phyloP scores from a whole-genome alignment of 2,329 filamentous ascomycete species.

The Hortaea werneckii region DNA sequence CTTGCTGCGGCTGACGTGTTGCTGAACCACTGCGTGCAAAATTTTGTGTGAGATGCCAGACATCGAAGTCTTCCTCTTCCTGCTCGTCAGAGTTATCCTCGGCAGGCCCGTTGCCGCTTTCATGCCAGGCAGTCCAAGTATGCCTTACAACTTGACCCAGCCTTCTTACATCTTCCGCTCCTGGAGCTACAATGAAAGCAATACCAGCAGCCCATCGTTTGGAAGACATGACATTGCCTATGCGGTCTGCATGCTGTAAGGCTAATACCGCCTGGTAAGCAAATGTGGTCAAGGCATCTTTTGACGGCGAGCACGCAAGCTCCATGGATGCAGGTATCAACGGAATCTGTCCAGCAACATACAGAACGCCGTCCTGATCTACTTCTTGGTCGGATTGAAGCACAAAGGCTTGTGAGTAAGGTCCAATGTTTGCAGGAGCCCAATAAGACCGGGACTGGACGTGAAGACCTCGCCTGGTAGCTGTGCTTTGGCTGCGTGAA shows the following conservation, averaged over 20 bases:
- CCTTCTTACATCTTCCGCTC: constrained; percentile 17
- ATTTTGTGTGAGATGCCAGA: constrained; percentile 54
- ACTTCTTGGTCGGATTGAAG: constrained; percentile 28
- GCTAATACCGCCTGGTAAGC: constrained; percentile 57
- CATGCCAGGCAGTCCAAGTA: constrained; percentile 34
- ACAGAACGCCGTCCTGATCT: constrained; percentile 35
- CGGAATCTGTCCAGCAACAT: constrained; percentile 84
- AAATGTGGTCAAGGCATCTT: constrained; percentile 7
- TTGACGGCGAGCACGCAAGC: constrained; percentile 23
- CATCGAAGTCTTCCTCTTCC: constrained; percentile 44
- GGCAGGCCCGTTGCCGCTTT: constrained; percentile 7
- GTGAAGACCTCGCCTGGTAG: constrained; percentile 51
- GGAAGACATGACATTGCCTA: constrained; percentile 62
- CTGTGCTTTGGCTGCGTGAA: neutral
- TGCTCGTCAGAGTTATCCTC: constrained; percentile 7
- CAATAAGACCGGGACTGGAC: constrained; percentile 93
- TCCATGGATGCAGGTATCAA: constrained; percentile 72
- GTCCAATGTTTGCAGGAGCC: constrained; percentile 95
- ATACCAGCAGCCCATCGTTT: constrained; percentile 66
- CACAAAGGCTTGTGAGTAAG: constrained; percentile 81
- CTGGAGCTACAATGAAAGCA: constrained; percentile 53
- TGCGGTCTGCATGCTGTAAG: constrained; percentile 81
- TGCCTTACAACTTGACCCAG: constrained; percentile 11
- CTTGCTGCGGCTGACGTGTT: constrained; percentile 9
- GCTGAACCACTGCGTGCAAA: constrained; percentile 6